Evolutionary conservation across 2,329 filamentous ascomycete genomes (phyloP).

Genomic region (Cladosporium velox): DNA sequence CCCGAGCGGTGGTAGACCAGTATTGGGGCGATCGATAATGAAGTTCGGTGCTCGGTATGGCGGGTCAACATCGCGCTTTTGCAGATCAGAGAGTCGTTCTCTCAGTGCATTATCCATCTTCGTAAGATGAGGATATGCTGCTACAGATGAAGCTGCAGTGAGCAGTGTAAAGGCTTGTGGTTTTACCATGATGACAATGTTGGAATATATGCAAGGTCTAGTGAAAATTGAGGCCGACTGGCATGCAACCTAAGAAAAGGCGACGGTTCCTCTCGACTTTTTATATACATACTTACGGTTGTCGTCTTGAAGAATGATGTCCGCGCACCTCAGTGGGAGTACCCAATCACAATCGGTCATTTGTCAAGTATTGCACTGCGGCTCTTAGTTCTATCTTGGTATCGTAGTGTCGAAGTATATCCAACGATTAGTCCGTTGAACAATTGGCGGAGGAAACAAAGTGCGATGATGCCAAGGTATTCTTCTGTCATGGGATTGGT

Average conservation of each 20-base stretch:
- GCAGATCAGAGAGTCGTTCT: neutral
- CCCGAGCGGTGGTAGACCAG: neutral
- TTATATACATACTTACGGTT: neutral
- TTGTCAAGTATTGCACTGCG: neutral
- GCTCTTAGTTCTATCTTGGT: neutral
- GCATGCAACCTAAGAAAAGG: neutral
- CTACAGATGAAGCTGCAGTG: neutral
- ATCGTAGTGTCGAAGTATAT: neutral
- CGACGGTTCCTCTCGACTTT: neutral
- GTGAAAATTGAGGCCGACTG: neutral
- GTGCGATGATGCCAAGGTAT: neutral
- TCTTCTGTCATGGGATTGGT: neutral
- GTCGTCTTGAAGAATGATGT: neutral
- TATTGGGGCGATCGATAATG: conserved; percentile 11
- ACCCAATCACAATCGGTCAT: neutral
- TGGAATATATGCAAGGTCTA: neutral
- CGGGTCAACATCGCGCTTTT: neutral
- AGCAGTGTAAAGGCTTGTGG: neutral
- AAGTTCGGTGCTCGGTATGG: neutral
- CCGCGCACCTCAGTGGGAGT: no score
- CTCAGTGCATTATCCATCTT: neutral
- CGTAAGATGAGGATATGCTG: neutral
- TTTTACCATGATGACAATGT: neutral
- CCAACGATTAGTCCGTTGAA: neutral
- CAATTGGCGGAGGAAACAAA: neutral